Evolutionary conservation across 2,329 filamentous ascomycete species (phyloP), one percentile per base, ranked within the genome.

Genomic region (Talaromyces sp.): DNA sequence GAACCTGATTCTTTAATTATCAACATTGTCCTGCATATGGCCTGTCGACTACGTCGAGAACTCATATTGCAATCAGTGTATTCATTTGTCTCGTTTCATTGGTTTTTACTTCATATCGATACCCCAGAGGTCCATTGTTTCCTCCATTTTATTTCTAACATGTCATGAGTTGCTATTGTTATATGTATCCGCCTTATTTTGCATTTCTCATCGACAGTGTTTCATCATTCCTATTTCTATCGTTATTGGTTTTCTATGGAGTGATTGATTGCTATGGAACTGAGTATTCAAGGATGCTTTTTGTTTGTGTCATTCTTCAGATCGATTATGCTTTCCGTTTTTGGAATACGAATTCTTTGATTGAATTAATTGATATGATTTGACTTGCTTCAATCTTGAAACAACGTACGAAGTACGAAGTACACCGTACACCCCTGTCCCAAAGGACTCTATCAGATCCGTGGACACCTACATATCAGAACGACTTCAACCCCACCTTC

Each of bases 41-140:
- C 15, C 22, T 38, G 27, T 34, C 29, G 25, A 29, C 27, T n/a
- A 31, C 7, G 53, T 56, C 31, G 53, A 56, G 53, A 5, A 56
- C n/a, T 56, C 53, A 54, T 45, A 25, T 36, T 56, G 19, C 53
- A 38, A 19, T 56, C 58, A 61, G 38, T 29, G 38, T 43, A 59
- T 22, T 43, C 53, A 56, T 62, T 34, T 51, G 10, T 43, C 54
- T 65, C 36, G 10, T 61, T 61, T 45, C 13, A 15, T 61, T 31
- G 11, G 22, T n/a, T 36, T 34, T 45, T 40, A 5, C 17, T 49
- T 59, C 34, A 54, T 54, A 62, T 62, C 43, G 59, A 62, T 62
- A 54, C 59, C 43, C 43, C 49, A 62, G 43, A 62, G 59, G 59
- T 62, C 43, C 31, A 38, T 45, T 66, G 59, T 62, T 36, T 62